These are phyloP conservation scores for Circinella minor DNA, from an alignment of 371 early-diverging fungal species.

Conservation along the genomic window DNA sequence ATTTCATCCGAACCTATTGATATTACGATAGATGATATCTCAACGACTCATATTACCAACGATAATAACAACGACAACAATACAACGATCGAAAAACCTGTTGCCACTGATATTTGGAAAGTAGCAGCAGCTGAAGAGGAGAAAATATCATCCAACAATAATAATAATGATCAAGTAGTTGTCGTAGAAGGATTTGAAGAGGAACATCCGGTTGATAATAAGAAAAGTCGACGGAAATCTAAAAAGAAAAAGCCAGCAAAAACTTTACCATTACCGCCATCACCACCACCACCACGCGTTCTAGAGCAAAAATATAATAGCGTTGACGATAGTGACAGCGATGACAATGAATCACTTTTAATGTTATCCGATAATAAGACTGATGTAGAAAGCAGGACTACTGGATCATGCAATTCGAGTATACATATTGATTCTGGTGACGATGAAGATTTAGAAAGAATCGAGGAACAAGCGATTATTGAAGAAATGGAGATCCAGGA, in stretches of 20 bases:
- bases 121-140: constrained; percentile 10
- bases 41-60: not conserved
- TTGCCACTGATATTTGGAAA: constrained; percentile 21
- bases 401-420: constrained; percentile 27
- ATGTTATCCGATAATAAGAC: constrained; percentile 1
- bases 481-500: constrained; percentile 31
- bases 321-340: constrained; percentile 11
- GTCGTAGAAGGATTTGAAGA: constrained; percentile 21
- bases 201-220: constrained; percentile 5
- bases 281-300: not conserved
- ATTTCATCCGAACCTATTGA: not conserved
- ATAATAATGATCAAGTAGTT: constrained; percentile 15
- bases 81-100: not conserved
- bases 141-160: not conserved
- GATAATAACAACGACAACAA: not conserved
- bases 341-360: constrained; percentile 23
- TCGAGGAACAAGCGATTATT: constrained; percentile 46
- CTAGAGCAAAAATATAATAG: not conserved
- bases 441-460: constrained; percentile 46
- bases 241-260: constrained; percentile 18
- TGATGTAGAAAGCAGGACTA: constrained; percentile 3
- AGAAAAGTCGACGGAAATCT: constrained; percentile 17
- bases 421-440: constrained; percentile 51
- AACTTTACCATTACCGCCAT: not conserved
- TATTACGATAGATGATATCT: not conserved